Evolutionary conservation across 305 asterid species (phyloP).

Genomic region (Plantago coronopus): DNA sequence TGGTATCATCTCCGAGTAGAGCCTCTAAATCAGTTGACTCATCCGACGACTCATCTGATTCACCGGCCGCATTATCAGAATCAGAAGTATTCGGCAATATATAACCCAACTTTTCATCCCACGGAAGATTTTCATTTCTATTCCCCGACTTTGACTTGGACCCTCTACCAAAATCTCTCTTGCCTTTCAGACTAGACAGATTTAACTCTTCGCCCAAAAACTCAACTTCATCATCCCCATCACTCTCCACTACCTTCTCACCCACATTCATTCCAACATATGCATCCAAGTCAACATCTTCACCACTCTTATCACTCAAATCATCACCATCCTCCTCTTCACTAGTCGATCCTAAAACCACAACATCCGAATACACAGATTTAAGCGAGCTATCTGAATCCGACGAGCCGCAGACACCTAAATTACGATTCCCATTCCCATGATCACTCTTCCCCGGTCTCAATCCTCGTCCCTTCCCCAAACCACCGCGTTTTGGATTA

Average conservation of each 20-base stretch:
- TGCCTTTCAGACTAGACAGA: too few relatives aligned
- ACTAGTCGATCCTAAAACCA: too few relatives aligned
- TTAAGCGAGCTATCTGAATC: too few relatives aligned
- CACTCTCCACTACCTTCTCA: too few relatives aligned
- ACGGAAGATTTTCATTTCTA: background rate
- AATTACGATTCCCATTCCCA: background rate
- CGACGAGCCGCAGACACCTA: too few relatives aligned
- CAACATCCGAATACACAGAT: too few relatives aligned
- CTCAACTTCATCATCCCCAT: background rate
- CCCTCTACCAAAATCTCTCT: background rate
- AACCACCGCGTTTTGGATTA: background rate
- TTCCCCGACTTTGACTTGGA: background rate
- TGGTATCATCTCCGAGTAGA: constrained; percentile 15
- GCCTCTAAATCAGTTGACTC: background rate
- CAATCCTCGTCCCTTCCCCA: background rate
- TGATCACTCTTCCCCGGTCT: background rate
- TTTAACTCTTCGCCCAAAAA: background rate
- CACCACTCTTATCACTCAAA: background rate
- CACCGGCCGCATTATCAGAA: constrained; percentile 15
- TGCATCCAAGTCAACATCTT: too few relatives aligned
- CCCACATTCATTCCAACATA: too few relatives aligned
- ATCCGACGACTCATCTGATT: background rate
- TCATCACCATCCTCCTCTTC: background rate
- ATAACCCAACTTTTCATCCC: background rate
- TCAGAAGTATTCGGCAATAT: background rate